Percentiles rank a stretch among this genome's conserved stretches.
Conservation (phyloP, 2,329 filamentous ascomycete species). For the Colletotrichum gloeosporioides region DNA sequence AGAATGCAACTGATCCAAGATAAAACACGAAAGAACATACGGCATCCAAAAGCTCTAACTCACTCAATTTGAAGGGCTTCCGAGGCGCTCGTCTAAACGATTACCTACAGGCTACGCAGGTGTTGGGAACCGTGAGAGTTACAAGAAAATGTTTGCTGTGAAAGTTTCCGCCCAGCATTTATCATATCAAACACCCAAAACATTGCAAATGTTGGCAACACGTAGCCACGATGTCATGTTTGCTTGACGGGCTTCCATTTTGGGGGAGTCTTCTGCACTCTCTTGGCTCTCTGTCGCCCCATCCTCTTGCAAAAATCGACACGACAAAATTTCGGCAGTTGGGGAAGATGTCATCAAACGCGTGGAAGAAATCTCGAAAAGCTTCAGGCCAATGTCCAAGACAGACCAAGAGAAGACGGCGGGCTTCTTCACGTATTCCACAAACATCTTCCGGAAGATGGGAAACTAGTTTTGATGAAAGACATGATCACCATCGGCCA, state of each 20-base stretch:
- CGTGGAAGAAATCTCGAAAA: not conserved
- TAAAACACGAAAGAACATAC: not conserved
- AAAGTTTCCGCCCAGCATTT: not conserved
- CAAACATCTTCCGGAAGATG: not conserved
- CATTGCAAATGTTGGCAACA: not conserved
- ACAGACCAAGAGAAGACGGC: not conserved
- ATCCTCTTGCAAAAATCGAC: not conserved
- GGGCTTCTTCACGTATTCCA: not conserved
- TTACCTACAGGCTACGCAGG: not conserved
- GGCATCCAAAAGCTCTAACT: too few species aligned
- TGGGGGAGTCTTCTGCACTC: not conserved
- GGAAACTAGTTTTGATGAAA: not conserved
- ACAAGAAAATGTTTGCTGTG: not conserved
- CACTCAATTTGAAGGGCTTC: too few species aligned
- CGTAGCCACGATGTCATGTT: not conserved
- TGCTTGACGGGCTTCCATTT: not conserved
- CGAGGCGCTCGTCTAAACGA: not conserved
- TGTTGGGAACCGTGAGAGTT: not conserved
- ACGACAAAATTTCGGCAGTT: not conserved
- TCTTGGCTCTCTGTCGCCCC: not conserved
- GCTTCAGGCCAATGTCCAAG: not conserved
- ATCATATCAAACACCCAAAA: not conserved
- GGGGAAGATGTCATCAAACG: not conserved
- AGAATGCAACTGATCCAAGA: not conserved
- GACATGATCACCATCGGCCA: not conserved